Base-by-base conservation (phyloP, 2,329 filamentous ascomycete species). In the Phyllosticta paracitricarpa region DNA sequence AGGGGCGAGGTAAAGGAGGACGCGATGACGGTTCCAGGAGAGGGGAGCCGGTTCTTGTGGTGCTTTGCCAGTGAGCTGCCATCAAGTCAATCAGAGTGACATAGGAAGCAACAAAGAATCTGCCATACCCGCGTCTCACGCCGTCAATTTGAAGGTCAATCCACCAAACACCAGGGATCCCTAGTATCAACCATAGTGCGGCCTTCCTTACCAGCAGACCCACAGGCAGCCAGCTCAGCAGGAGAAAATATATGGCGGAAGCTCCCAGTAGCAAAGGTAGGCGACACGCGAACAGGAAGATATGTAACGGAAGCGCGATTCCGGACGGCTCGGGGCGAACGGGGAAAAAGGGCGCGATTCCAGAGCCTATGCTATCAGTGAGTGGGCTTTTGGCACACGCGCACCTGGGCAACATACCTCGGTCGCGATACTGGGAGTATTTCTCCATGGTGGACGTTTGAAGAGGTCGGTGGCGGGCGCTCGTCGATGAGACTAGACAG, bases 101-200 rank as follows among this genome's bases (percentile, higher is more conserved):
- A 12, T 22, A 19, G 14, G 7, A 17, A 24, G 2, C 52, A 51
- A 14, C 4, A 3, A 26, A 28, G 33, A 48, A 57, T 24, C 9
- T 9, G 56, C 71, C 79, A 61, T 73, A 92, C 77, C 94, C 94
- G 77, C 91, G 89, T 76, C 90, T 92, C 59, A 99, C 94, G 62
- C 93, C 93, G 73, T 99, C 94, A 66, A 99, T 90, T 74, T 97
- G 93, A n/a, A 99, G 79, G 75, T 99, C 94, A 61, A 97, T 87
- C 93, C 93, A 97, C 91, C 92, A 97, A 62, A 99, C 89, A 28
- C 94, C 93, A 0, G 92, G 91, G 63, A 96, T 88, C 48, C 86
- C 88, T 67, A 99, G 83, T 66, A 97, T 83, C 63, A 85, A 83
- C 93, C 94, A 97, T 59, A 97, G 78, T 56, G 91, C 84, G 12